These are phyloP conservation scores for Solanum phureja DNA, from an alignment of 257 asterid genomes.

Conservation along the genomic window DNA sequence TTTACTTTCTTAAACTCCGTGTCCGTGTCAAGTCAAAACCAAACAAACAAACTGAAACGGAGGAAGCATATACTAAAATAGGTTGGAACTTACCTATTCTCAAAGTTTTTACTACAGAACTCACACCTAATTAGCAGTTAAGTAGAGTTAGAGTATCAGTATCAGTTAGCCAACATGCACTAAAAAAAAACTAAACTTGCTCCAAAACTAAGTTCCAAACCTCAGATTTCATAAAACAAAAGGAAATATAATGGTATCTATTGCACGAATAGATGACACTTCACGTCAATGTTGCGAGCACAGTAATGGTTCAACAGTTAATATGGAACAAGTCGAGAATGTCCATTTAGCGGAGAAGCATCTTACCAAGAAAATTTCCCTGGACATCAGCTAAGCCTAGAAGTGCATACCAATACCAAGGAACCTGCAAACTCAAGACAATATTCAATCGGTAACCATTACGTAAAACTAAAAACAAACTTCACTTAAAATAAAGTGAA, in stretches of 20 bases:
- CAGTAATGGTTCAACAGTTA: not conserved
- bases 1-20: not conserved
- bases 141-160: not conserved
- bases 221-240: not conserved
- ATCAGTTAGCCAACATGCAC: not conserved
- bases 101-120: not conserved
- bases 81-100: not conserved
- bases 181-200: not conserved
- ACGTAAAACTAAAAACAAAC: not conserved
- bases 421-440: conserved; percentile 35
- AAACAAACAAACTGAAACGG: not conserved
- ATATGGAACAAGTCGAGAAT: not conserved
- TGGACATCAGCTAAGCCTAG: conserved; percentile 59
- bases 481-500: not conserved
- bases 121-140: not conserved
- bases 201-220: not conserved
- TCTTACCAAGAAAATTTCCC: conserved; percentile 61
- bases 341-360: not conserved
- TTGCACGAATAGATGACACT: not conserved
- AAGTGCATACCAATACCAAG: conserved; percentile 69
- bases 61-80: not conserved
- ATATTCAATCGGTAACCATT: not conserved
- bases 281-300: not conserved
- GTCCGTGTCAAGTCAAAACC: not conserved
- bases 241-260: not conserved